These are phyloP conservation scores for Escallonia herrerae DNA, from an alignment of 129 eudicot genomes.

Conservation along the genomic window DNA sequence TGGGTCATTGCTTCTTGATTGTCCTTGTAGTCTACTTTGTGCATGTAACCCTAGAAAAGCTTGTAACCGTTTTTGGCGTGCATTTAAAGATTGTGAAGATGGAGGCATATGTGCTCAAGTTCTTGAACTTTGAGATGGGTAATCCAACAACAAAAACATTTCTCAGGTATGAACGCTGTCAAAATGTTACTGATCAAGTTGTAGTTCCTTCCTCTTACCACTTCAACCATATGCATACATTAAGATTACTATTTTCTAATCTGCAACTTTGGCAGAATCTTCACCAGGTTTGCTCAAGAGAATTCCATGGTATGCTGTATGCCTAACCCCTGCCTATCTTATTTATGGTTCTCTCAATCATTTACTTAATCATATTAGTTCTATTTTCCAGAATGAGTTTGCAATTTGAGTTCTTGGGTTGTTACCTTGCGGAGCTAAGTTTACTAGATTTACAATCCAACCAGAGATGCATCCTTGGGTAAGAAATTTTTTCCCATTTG, in stretches of 20 bases:
- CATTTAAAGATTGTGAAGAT: conserved; percentile 48
- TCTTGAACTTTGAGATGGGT: conserved; percentile 49
- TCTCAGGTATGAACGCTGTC: conserved; percentile 45
- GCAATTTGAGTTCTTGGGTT: conserved; percentile 49
- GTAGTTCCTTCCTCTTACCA: not conserved
- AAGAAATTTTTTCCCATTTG: conserved; percentile 16
- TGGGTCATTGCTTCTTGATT: conserved; percentile 4
- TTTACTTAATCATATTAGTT: not conserved
- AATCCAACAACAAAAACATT: conserved; percentile 71
- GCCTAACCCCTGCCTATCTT: not conserved
- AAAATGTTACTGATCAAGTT: not conserved
- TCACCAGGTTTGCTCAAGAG: conserved; percentile 52
- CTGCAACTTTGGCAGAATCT: conserved; percentile 37
- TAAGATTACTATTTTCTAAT: not conserved
- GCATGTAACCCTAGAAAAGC: not conserved
- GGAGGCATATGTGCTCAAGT: conserved; percentile 63
- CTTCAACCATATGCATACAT: not conserved
- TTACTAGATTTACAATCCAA: conserved; percentile 49
- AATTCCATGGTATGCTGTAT: conserved; percentile 30
- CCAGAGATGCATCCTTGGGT: conserved; percentile 77
- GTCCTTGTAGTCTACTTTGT: not conserved
- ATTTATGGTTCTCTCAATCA: not conserved
- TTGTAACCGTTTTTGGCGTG: not conserved
- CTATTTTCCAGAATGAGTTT: conserved; percentile 28
- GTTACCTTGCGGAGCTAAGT: conserved; percentile 75